Evolutionary conservation across 169 alveolate species (phyloP), one percentile per base, ranked within the genome.

Genomic region (Miamiensis avidus): DNA sequence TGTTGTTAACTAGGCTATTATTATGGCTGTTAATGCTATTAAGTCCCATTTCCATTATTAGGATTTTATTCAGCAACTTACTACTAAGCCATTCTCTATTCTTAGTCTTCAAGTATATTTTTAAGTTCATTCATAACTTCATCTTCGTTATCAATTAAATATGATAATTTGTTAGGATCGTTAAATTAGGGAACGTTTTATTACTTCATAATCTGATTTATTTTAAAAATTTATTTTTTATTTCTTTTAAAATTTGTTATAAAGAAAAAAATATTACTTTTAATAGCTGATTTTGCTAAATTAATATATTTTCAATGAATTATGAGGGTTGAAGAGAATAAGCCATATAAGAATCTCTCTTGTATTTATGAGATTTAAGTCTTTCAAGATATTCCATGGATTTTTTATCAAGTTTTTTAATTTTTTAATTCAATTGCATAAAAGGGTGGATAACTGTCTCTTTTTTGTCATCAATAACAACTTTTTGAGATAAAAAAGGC

Each of bases 401-500:
- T 64, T 79, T 49, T 65, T 79, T 79, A 25, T 79, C 84, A 29
- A 79, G 64, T 34, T 79, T 74, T 49, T 79, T 79, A 1, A 79
- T 79, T 28, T 79, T 49, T 79, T 79, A 64, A 72, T 79, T 79
- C 31, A 79, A 79, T 25, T 69, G 30, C 32, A 79, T 79, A 31
- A 79, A 79, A 31, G 84, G 84, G 31, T 79, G 84, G 30, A 34
- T 79, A 29, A 29, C 29, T 29, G 76, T 34, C 20, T 79, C 84
- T 79, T 79, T 79, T 29, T 79, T 79, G 27, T 79, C 84, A 28
- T 79, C 30, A 29, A 79, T n/a, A 29, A 79, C 84, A 15, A 79
- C 84, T 65, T 79, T 79, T 79, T 79, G 20, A 49, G 84, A 79
- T 33, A 79, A 79, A 74, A 79, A 79, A 4, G 84, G 84, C 77